Conservation (phyloP, 2,329 filamentous ascomycete genomes). For the Tricladium varicosporioides region DNA sequence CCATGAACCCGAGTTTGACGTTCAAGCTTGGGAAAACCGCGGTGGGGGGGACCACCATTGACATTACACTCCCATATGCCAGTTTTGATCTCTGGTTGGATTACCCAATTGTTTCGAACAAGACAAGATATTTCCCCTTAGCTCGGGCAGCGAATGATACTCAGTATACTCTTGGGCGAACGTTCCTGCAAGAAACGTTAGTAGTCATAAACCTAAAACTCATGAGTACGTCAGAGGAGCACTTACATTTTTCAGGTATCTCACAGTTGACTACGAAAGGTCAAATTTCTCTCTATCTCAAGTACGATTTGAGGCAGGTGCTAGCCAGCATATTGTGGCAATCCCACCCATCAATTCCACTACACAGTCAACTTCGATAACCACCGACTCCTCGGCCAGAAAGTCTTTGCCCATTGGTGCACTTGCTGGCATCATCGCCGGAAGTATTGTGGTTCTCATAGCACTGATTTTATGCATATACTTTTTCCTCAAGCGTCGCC, state of each 20-base stretch:
- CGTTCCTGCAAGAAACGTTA: constrained; percentile 39
- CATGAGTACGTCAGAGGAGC: no score
- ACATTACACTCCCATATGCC: constrained; percentile 36
- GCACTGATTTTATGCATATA: background rate
- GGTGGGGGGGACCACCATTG: constrained; percentile 24
- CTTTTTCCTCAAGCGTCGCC: background rate
- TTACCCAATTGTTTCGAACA: constrained; percentile 32
- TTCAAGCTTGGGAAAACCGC: constrained; percentile 33
- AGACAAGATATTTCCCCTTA: constrained; percentile 37
- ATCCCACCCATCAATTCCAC: background rate
- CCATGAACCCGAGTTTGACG: constrained; percentile 33
- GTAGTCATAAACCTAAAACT: background rate
- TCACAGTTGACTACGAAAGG: background rate
- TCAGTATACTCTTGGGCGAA: constrained; percentile 38
- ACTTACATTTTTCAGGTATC: no score
- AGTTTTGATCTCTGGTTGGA: constrained; percentile 37
- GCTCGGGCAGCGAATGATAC: constrained; percentile 33
- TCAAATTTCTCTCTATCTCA: background rate
- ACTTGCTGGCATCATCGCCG: background rate
- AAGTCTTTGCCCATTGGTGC: background rate
- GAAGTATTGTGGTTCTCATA: background rate
- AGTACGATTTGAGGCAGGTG: background rate
- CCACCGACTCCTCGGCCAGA: background rate
- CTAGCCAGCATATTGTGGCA: background rate
- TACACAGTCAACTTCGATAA: no score